Conservation (phyloP, 176 grass and related monocot species). For the Pontederia crassipes region DNA sequence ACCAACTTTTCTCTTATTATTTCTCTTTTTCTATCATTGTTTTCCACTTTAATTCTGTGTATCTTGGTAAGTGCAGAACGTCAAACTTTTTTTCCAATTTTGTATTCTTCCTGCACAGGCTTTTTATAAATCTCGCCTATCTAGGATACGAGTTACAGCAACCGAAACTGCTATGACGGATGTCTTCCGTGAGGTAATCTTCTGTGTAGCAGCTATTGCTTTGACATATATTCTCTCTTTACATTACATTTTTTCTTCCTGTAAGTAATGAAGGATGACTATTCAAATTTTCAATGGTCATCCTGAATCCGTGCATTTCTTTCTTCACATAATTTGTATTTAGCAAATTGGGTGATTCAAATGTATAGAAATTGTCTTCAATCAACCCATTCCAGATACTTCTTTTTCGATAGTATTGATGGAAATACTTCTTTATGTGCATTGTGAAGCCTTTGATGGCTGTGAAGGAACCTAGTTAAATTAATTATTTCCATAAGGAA, state of each 20-base stretch:
- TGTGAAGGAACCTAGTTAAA: neutral
- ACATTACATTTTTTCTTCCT: neutral
- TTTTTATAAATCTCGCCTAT: conserved; percentile 15
- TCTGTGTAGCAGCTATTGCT: conserved; percentile 8
- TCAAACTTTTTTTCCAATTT: neutral
- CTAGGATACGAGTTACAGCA: conserved; percentile 8
- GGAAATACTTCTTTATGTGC: neutral
- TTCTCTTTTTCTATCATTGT: too few relatives aligned
- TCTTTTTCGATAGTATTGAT: neutral
- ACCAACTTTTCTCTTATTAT: too few relatives aligned
- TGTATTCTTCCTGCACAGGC: neutral
- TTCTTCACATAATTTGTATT: too few relatives aligned
- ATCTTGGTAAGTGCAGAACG: neutral
- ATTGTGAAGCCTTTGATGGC: neutral
- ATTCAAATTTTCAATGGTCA: too few relatives aligned
- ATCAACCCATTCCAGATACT: too few relatives aligned
- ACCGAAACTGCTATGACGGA: conserved; percentile 92
- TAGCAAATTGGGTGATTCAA: too few relatives aligned
- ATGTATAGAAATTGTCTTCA: too few relatives aligned
- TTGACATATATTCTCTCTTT: neutral
- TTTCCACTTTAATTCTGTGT: neutral
- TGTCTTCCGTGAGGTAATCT: conserved; percentile 69
- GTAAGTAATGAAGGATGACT: neutral
- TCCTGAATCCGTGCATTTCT: too few relatives aligned
- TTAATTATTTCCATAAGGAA: neutral